Conservation (phyloP, 306 rosid species). For the Hylodesmum podocarpum region DNA sequence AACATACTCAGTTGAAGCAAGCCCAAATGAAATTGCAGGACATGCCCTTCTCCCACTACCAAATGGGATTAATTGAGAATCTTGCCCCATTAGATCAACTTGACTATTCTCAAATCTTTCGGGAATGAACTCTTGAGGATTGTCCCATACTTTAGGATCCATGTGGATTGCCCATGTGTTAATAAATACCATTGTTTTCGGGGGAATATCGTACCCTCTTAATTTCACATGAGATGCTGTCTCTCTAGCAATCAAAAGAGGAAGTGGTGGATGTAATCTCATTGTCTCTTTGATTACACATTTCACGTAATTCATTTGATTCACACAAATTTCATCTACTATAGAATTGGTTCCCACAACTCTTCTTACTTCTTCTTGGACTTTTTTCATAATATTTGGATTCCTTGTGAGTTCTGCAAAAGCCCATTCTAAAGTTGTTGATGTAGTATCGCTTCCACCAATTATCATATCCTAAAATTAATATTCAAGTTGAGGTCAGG, state of each 20-base stretch:
- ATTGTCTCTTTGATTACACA: slow-evolving; percentile 2
- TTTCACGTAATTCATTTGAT: not conserved
- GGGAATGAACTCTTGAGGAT: slow-evolving; percentile 6
- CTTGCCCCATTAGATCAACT: slow-evolving; percentile 9
- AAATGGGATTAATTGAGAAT: not conserved
- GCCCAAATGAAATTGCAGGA: slow-evolving; percentile 13
- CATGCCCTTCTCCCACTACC: slow-evolving; percentile 24
- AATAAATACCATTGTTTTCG: slow-evolving; percentile 32
- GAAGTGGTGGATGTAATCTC: not conserved
- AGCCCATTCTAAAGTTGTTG: slow-evolving; percentile 2
- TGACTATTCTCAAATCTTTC: slow-evolving; percentile 7
- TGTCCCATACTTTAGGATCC: not conserved
- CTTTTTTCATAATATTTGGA: not conserved
- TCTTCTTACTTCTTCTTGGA: not conserved
- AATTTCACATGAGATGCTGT: slow-evolving; percentile 11
- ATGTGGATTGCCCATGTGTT: slow-evolving; percentile 2
- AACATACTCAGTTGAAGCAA: not conserved
- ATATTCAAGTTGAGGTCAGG: not conserved
- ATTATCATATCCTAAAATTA: slow-evolving; percentile 9
- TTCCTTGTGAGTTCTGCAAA: not conserved
- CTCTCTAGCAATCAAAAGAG: not conserved
- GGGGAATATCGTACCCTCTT: slow-evolving; percentile 34
- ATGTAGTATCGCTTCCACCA: slow-evolving; percentile 3
- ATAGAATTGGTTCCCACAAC: not conserved
- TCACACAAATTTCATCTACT: slow-evolving; percentile 1